Conservation (phyloP, 2,329 filamentous ascomycete genomes). For the Ascomycota sp. region DNA sequence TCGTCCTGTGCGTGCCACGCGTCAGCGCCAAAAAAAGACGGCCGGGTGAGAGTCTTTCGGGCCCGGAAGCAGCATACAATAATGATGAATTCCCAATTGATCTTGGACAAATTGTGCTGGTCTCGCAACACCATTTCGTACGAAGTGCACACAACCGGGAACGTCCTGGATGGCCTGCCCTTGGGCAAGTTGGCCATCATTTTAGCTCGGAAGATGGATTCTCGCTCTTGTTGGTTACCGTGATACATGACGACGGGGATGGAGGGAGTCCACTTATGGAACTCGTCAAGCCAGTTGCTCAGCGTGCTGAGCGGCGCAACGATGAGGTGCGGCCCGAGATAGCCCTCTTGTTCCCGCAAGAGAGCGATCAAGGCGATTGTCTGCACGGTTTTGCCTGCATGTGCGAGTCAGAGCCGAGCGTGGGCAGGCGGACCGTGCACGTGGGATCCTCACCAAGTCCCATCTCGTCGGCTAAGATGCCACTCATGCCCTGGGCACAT, state of each 20-base stretch:
- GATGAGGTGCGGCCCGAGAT: conserved; percentile 70
- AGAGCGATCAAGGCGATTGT: conserved; percentile 74
- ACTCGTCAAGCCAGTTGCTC: conserved; percentile 91
- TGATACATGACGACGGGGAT: conserved; percentile 86
- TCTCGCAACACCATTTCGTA: conserved; percentile 95
- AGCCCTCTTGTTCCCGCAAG: conserved; percentile 64
- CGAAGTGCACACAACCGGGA: conserved; percentile 81
- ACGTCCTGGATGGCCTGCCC: conserved; percentile 37
- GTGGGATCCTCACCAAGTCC: conserved; percentile 34
- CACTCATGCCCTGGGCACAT: conserved; percentile 60
- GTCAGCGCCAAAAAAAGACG: conserved; percentile 3
- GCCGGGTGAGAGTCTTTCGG: rapidly evolving
- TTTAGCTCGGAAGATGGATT: conserved; percentile 46
- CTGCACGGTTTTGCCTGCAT: conserved; percentile 64
- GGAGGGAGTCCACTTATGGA: conserved; percentile 67
- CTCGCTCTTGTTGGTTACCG: conserved; percentile 57
- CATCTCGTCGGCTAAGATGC: conserved; percentile 88
- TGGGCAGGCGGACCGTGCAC: not conserved
- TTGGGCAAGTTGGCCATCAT: conserved; percentile 47
- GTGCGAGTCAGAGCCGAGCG: not conserved
- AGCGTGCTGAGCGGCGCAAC: conserved; percentile 78
- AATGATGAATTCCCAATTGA: conserved; percentile 94
- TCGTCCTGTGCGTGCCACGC: conserved; percentile 39
- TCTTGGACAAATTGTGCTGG: conserved; percentile 54
- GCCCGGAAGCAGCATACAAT: conserved; percentile 34